These are phyloP conservation scores for Talaromyces wortmannii DNA, from an alignment of 495 filamentous ascomycete genomes.

Conservation along the genomic window DNA sequence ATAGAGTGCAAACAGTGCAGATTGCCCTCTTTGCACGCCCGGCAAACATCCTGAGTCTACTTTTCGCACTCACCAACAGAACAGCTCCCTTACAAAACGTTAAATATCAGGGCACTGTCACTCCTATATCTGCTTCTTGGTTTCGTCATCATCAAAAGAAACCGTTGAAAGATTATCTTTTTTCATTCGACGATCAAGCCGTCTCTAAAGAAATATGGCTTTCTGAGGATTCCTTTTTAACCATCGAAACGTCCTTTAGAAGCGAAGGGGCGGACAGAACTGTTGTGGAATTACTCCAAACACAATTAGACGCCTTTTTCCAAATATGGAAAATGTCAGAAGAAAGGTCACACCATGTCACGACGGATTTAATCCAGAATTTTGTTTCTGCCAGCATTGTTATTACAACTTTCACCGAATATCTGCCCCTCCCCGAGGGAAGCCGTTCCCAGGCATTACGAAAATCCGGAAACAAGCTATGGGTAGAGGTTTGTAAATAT, in stretches of 20 bases:
- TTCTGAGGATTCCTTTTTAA: constrained; percentile 10
- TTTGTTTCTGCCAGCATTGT: constrained; percentile 36
- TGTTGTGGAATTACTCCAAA: constrained; percentile 37
- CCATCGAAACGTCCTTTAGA: constrained; percentile 15
- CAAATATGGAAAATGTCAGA: constrained; percentile 37
- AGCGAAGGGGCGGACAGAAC: constrained; percentile 32
- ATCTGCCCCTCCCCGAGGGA: constrained; percentile 21
- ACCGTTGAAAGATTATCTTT: constrained; percentile 27
- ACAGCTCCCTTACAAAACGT: constrained; percentile 12
- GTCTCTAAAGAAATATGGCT: constrained; percentile 22
- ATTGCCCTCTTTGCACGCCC: constrained; percentile 34
- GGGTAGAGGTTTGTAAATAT: constrained; percentile 28
- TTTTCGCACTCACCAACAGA: constrained; percentile 36
- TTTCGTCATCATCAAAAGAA: constrained; percentile 26
- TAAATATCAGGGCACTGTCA: constrained; percentile 16
- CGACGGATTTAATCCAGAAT: constrained; percentile 39
- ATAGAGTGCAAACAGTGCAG: constrained; percentile 32
- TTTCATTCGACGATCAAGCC: constrained; percentile 18
- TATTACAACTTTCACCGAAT: constrained; percentile 24
- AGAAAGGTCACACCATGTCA: constrained; percentile 36
- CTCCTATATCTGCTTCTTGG: constrained; percentile 27
- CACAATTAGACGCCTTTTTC: constrained; percentile 34
- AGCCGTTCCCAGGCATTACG: constrained; percentile 20
- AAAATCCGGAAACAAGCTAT: constrained; percentile 23
- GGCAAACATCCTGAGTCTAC: constrained; percentile 26